phyloP scores from a whole-genome alignment of 768 basidiomycete species.

The Punctularia strigosozonata region DNA sequence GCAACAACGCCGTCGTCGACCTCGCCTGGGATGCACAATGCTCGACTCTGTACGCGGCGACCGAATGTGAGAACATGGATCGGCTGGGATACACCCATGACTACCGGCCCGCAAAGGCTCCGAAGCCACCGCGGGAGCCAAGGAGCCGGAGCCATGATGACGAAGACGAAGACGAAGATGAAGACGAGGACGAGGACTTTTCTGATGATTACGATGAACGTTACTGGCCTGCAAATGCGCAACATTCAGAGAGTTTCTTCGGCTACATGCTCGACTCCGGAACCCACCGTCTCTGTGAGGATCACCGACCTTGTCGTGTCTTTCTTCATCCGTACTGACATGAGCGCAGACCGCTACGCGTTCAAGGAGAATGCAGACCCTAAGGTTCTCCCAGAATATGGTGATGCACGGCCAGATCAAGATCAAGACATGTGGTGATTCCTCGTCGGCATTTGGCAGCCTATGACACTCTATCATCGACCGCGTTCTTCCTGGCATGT shows the following conservation, averaged over 20 bases:
- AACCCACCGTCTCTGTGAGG: slow-evolving; percentile 23
- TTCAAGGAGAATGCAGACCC: slow-evolving; percentile 11
- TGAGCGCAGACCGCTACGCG: slow-evolving; percentile 10
- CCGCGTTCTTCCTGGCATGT: no score
- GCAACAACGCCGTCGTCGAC: slow-evolving; percentile 26
- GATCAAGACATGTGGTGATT: not conserved
- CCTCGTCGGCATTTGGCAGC: no score
- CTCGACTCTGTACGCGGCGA: slow-evolving; percentile 23
- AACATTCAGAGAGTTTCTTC: slow-evolving; percentile 17
- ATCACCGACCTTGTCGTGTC: not conserved
- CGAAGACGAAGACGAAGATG: slow-evolving; percentile 8
- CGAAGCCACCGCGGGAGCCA: slow-evolving; percentile 3
- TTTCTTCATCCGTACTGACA: not conserved
- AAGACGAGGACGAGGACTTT: slow-evolving; percentile 12
- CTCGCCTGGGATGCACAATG: slow-evolving; percentile 22
- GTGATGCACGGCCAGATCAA: not conserved
- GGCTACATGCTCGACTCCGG: slow-evolving; percentile 25
- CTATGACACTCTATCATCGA: no score
- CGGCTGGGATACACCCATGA: slow-evolving; percentile 12
- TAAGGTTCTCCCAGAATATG: slow-evolving; percentile 9
- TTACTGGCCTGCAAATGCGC: slow-evolving; percentile 21
- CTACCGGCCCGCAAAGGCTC: slow-evolving; percentile 13
- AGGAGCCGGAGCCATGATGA: slow-evolving; percentile 2
- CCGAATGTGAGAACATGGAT: slow-evolving; percentile 20
- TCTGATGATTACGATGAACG: slow-evolving; percentile 12